Conservation (phyloP, 805 yeast genomes). For the Candida easanensis region DNA sequence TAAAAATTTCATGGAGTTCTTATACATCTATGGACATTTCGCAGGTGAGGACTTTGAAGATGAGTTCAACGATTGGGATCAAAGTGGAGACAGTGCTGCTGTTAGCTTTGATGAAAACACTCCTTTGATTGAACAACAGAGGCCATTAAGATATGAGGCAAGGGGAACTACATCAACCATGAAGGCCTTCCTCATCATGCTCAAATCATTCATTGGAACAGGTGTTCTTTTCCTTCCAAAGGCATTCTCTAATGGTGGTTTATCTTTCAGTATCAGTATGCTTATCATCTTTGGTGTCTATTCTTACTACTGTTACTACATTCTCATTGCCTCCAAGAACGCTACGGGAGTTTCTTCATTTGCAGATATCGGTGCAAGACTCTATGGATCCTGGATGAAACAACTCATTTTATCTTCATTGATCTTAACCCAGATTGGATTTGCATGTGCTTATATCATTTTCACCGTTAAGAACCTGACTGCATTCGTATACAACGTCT, state of each 20-base stretch:
- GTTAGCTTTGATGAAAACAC: conserved; percentile 27
- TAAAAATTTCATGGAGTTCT: conserved; percentile 71
- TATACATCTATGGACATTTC: conserved; percentile 79
- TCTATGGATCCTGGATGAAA: conserved; percentile 68
- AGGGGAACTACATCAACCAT: conserved; percentile 68
- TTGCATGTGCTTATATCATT: conserved; percentile 77
- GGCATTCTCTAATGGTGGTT: conserved; percentile 73
- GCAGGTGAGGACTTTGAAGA: conserved; percentile 84
- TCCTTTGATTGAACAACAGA: conserved; percentile 24
- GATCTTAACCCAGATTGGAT: conserved; percentile 72
- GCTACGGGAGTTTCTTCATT: conserved; percentile 68
- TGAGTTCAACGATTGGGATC: conserved; percentile 48
- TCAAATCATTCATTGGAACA: conserved; percentile 77
- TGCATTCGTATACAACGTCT: conserved; percentile 57
- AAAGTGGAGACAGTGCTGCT: conserved; percentile 29
- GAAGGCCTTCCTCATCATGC: conserved; percentile 67
- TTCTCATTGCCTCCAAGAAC: conserved; percentile 56
- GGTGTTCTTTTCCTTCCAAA: conserved; percentile 70
- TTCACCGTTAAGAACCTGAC: conserved; percentile 71
- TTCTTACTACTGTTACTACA: conserved; percentile 77
- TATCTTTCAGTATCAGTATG: conserved; percentile 51
- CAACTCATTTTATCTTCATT: conserved; percentile 60
- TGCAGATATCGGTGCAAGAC: conserved; percentile 66
- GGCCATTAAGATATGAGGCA: conserved; percentile 27
- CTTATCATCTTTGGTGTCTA: conserved; percentile 61